Evolutionary conservation across 2,329 filamentous ascomycete species (phyloP).

Genomic region (Botryotinia calthae): DNA sequence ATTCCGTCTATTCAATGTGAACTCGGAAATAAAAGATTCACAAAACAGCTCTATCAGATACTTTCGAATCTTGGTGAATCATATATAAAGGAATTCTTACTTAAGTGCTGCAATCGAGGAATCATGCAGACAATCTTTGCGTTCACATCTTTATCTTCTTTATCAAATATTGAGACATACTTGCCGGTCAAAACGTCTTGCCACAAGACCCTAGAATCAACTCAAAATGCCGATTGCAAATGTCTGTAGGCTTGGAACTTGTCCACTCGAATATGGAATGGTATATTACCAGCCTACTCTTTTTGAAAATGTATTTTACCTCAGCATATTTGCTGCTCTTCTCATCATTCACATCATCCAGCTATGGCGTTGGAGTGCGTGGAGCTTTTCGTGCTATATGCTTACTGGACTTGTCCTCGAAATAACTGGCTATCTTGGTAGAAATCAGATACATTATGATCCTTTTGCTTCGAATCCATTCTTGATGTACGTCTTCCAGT

Average conservation of each 20-base stretch:
- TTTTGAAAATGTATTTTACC: constrained; percentile 19
- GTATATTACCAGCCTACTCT: neutral
- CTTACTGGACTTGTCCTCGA: constrained; percentile 52
- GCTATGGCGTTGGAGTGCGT: constrained; percentile 49
- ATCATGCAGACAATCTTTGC: neutral
- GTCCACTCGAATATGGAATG: neutral
- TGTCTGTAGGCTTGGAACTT: neutral
- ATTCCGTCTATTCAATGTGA: neutral
- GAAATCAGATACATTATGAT: constrained; percentile 29
- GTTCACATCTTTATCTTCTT: neutral
- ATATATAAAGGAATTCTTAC: neutral
- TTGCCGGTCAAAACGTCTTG: neutral
- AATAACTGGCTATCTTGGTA: constrained; percentile 55
- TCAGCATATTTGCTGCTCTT: constrained; percentile 25
- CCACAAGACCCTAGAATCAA: no score
- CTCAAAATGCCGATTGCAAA: neutral
- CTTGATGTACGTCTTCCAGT: constrained; percentile 26
- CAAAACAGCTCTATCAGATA: neutral
- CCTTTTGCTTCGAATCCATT: constrained; percentile 28
- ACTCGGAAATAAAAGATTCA: neutral
- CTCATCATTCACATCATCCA: constrained; percentile 28
- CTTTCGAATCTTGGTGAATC: neutral
- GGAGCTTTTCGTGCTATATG: constrained; percentile 55
- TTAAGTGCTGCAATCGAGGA: neutral
- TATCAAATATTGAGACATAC: neutral